Base-by-base conservation (phyloP, 768 basidiomycete species). In the Steccherinum ochraceum region DNA sequence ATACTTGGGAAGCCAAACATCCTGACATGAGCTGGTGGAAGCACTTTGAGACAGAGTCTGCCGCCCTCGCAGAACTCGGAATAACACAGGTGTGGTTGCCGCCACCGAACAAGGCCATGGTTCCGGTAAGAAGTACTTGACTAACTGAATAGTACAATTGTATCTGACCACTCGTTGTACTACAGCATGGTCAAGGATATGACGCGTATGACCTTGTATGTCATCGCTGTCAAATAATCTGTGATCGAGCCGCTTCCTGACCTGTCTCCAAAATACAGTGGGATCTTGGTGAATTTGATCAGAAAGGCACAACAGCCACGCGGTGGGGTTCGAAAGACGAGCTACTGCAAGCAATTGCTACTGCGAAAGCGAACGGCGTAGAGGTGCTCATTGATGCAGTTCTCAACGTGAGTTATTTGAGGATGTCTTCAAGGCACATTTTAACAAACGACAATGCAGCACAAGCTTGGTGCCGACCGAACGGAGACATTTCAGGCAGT, bases 321-420 rank as follows among this genome's bases (percentile, higher is more conserved):
- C 77, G 91, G 52, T 97, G 93, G 92, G 93, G 93, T 20, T 84
- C 86, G 12, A 86, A 83, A 57, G 80, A 89, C 24, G 86, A 95
- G 53, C 77, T 93, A 23, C 61, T 92, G 1, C 59, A 70, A 11
- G 89, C 89, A 20, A 86, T 86, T 60, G 69, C 74, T 52, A 67
- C 69, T n/a, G 93, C 93, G 2, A 77, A 74, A 57, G 69, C 76
- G 53, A 76, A 80, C 56, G 82, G 83, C 4, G 77, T 97, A 16
- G 82, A 86, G 55, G 76, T 92, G 30, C 67, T 91, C 21, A 83
- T 93, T 45, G 93, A 95, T 58, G 91, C 91, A 1, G 89, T 97
- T 3, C 73, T 97, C 52, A 94, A 94, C 67, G 93, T 93, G 71
- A 52, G 53, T 42, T 24, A 26, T 50, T 11, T 23, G 12, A 41